Base-by-base conservation (phyloP, 176 grass and related monocot genomes). In the Cymbopogon citratus region DNA sequence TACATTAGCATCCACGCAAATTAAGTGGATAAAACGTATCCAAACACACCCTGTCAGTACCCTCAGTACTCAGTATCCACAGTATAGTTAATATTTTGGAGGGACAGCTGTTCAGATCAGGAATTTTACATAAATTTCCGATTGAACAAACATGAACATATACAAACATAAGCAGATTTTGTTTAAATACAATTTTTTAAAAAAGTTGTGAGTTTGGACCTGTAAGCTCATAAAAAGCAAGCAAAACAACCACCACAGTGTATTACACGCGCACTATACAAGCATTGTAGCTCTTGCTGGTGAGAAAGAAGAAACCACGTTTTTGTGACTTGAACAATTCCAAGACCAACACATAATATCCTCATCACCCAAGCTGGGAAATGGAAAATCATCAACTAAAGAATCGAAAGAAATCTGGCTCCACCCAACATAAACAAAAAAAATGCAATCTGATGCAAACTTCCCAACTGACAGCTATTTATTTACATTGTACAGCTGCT, bases 381-480 rank as follows among this genome's bases (percentile, higher is more conserved):
- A 40, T 67, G 13, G 27, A 5, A 38, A 77, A 85, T 31, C 78
- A 72, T 38, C 27, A 82, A 82, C 79, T 74, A 90, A 90, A 79
- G 88, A 90, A 90, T 90, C 10, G 35, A 90, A 86, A 67, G 28
- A 90, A 74, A 39, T 74, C 28, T 16, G 4, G 68, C 49, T 83
- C 84, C 74, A 51, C 62, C 79, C 74, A 69, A 63, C 29, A 74
- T 74, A 21, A 38, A 59, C 80, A 73, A 86, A 82, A 78, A 76
- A 51, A 83, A 86, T 82, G 79, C 28, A 66, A 86, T 46, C 31
- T 25, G 66, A 54, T 46, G 38, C 31, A 24, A 66, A 83, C 48
- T 69, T 74, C 79, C 68, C 84, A 86, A 86, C 79, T 71, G 29
- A 74, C 29, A n/a, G 12, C 88, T 90, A 90, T 79, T 82, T 86